Evolutionary conservation across 2,329 filamentous ascomycete species (phyloP).

Genomic region (Trichoderma cornu-damae): DNA sequence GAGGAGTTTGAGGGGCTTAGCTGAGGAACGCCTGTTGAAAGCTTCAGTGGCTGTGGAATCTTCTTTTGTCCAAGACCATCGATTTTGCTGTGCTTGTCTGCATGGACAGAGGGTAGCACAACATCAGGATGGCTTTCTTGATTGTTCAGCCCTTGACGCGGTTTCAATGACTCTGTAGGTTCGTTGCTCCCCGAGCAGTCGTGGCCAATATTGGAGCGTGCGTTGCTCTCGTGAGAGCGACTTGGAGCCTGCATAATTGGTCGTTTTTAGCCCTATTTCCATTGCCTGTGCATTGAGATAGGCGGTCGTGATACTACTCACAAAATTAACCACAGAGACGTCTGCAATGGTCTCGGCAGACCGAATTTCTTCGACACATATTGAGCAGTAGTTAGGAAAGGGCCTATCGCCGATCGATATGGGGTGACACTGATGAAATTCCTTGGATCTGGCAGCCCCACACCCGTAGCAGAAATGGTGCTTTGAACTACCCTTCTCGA

Average conservation of each 20-base stretch:
- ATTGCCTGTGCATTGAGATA: not conserved
- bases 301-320: slow-evolving; percentile 23
- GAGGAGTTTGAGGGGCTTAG: slow-evolving; percentile 7
- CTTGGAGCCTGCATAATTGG: not conserved
- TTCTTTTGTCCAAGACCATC: not conserved
- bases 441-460: slow-evolving; percentile 26
- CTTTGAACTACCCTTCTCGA: slow-evolving; percentile 24
- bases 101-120: not conserved
- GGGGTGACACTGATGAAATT: slow-evolving; percentile 24
- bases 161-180: not conserved
- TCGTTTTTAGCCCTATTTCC: not conserved
- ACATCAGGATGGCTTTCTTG: not conserved
- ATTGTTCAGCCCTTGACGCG: not conserved
- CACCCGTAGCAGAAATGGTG: slow-evolving; percentile 40
- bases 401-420: slow-evolving; percentile 26
- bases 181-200: not conserved
- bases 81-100: not conserved
- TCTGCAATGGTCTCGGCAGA: slow-evolving; percentile 25
- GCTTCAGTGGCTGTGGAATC: not conserved
- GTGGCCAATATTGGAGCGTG: not conserved
- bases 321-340: slow-evolving; percentile 26
- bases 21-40: not conserved
- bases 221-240: not conserved
- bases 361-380: slow-evolving; percentile 27
- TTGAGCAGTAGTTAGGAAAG: slow-evolving; percentile 32